These are phyloP conservation scores for Paspalum notatum DNA, from an alignment of 176 grass and related monocot genomes.

Conservation along the genomic window DNA sequence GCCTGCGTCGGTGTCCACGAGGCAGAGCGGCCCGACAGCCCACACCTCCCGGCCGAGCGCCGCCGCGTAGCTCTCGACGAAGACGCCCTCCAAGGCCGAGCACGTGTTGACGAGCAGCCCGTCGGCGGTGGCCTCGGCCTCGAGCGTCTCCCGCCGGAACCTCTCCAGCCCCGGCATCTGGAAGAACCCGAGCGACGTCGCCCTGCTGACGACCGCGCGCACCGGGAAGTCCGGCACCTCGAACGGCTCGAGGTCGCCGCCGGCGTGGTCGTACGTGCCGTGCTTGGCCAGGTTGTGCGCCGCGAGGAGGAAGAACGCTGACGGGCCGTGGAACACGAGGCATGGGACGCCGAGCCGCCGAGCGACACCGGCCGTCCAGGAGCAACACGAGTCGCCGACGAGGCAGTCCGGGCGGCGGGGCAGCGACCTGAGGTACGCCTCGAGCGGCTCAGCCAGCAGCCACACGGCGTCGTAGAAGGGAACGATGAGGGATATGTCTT, in stretches of 20 bases:
- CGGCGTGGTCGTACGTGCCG: slow-evolving; percentile 12
- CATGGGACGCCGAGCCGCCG: slow-evolving; percentile 28
- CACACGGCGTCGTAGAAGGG: slow-evolving; percentile 38
- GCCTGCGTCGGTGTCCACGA: slow-evolving; percentile 16
- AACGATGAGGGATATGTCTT: not conserved
- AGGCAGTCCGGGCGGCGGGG: slow-evolving; percentile 46
- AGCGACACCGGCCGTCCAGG: slow-evolving; percentile 37
- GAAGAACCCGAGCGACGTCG: slow-evolving; percentile 49
- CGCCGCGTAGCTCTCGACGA: slow-evolving; percentile 42
- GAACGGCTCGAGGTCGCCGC: slow-evolving; percentile 45
- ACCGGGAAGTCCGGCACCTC: slow-evolving; percentile 46
- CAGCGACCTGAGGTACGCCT: slow-evolving; percentile 36
- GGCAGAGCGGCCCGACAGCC: slow-evolving; percentile 57
- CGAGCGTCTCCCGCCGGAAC: slow-evolving; percentile 29
- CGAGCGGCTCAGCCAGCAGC: slow-evolving; percentile 47
- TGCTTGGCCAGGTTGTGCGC: slow-evolving; percentile 26
- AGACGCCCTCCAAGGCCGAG: slow-evolving; percentile 40
- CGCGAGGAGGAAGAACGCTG: slow-evolving; percentile 35
- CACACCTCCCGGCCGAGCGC: slow-evolving; percentile 49
- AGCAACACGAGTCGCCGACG: slow-evolving; percentile 31
- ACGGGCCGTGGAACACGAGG: slow-evolving; percentile 46
- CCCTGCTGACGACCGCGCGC: slow-evolving; percentile 27
- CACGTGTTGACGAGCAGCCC: slow-evolving; percentile 61
- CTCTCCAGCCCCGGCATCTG: slow-evolving; percentile 41
- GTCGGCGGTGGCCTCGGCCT: slow-evolving; percentile 53